A percentile compares a stretch with the other conserved stretches of the same genome.
Evolutionary conservation across 1,284 basidiomycete species (phyloP).

Genomic region (Schizophyllum commune): DNA sequence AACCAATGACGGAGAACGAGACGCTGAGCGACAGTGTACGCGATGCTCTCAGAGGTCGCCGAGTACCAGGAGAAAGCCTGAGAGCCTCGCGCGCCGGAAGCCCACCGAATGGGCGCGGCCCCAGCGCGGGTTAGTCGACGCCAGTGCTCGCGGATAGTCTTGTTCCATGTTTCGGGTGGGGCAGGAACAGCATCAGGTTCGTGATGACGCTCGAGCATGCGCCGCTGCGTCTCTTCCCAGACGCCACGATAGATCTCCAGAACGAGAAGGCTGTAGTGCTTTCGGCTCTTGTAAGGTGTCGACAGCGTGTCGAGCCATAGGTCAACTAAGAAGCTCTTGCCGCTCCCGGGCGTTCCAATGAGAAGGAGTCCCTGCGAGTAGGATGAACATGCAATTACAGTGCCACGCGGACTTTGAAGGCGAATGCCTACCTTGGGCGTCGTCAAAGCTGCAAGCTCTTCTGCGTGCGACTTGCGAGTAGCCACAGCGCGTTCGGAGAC

Average conservation of each 20-base stretch:
- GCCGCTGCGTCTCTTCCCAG: constrained; percentile 44
- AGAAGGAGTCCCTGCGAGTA: constrained; percentile 59
- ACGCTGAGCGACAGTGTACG: constrained; percentile 37
- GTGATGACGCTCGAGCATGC: constrained; percentile 26
- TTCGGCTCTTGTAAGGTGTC: constrained; percentile 51
- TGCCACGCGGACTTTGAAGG: too few relatives aligned
- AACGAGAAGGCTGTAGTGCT: constrained; percentile 65
- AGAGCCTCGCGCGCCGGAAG: not conserved
- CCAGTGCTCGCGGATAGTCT: constrained; percentile 26
- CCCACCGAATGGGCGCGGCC: constrained; percentile 33
- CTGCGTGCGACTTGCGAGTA: constrained; percentile 33
- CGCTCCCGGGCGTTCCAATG: constrained; percentile 72
- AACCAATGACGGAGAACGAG: constrained; percentile 48
- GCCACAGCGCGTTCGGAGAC: too few relatives aligned
- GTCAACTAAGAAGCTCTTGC: constrained; percentile 66
- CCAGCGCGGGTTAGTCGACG: constrained; percentile 21
- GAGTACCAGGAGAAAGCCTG: not conserved
- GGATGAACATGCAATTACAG: not conserved
- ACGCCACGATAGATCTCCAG: constrained; percentile 63
- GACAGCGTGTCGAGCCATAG: constrained; percentile 57
- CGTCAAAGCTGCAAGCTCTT: constrained; percentile 48
- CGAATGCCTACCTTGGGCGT: constrained; percentile 59
- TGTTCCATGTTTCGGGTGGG: constrained; percentile 24
- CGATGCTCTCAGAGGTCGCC: constrained; percentile 25
- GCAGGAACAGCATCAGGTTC: constrained; percentile 6